Conservation (phyloP, 2,329 filamentous ascomycete species). For the Fusarium albidum region DNA sequence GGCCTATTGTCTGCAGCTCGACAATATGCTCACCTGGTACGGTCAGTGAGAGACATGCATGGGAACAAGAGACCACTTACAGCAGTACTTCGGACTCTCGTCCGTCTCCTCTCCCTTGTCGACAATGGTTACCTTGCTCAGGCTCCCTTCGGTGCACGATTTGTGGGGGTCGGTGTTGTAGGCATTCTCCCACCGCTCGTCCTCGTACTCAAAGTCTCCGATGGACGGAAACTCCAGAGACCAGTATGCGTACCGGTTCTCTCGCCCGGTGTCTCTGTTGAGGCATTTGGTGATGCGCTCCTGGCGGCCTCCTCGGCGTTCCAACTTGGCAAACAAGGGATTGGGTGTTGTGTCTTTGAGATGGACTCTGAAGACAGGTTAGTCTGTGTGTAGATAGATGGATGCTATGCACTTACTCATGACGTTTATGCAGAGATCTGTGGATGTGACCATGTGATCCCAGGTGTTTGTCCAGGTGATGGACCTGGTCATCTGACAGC, state of each 20-base stretch:
- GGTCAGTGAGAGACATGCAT: neutral
- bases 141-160: slow-evolving; percentile 1
- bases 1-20: slow-evolving; percentile 10
- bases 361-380: too few species aligned
- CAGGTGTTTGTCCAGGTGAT: too few species aligned
- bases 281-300: neutral
- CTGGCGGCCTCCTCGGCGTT: neutral
- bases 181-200: slow-evolving; percentile 10
- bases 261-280: neutral
- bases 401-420: too few species aligned
- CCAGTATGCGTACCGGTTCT: neutral
- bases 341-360: too few species aligned
- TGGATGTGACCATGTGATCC: too few species aligned
- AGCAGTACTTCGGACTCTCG: neutral
- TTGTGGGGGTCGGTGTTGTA: slow-evolving; percentile 2
- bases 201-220: slow-evolving; percentile 1
- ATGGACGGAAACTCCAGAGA: neutral
- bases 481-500: too few species aligned
- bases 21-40: slow-evolving; percentile 15
- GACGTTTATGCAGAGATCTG: too few species aligned
- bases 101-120: neutral
- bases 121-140: neutral
- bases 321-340: too few species aligned
- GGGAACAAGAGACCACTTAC: slow-evolving; percentile 6
- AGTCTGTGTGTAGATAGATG: too few species aligned